Evolutionary conservation across 805 yeast species (phyloP).

Genomic region (Priceomyces medius): DNA sequence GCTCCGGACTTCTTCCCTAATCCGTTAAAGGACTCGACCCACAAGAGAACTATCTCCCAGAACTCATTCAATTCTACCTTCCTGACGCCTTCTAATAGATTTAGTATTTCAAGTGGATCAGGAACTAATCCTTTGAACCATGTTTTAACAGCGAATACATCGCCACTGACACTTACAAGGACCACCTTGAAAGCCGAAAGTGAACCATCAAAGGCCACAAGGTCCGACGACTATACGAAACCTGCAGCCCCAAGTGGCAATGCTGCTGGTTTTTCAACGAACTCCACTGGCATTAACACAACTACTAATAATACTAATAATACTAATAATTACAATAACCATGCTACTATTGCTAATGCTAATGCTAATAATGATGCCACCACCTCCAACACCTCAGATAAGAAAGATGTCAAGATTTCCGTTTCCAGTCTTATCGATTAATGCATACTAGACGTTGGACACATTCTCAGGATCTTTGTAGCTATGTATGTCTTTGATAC

Average conservation of each 20-base stretch:
- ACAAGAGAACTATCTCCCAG: slow-evolving; percentile 30
- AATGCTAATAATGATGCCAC: no score
- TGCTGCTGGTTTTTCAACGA: slow-evolving; percentile 7
- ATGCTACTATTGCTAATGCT: no score
- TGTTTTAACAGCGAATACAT: slow-evolving; percentile 11
- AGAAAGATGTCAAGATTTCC: slow-evolving; percentile 25
- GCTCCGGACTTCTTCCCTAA: slow-evolving; percentile 46
- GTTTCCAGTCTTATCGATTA: slow-evolving; percentile 35
- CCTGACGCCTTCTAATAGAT: slow-evolving; percentile 23
- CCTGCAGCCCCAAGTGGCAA: neutral
- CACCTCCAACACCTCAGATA: neutral
- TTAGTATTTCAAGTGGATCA: slow-evolving; percentile 20
- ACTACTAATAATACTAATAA: no score
- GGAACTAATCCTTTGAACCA: slow-evolving; percentile 9
- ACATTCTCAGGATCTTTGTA: neutral
- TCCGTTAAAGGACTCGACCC: slow-evolving; percentile 28
- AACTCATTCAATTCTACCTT: slow-evolving; percentile 31
- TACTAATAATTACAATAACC: no score
- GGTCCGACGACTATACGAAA: neutral
- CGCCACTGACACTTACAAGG: slow-evolving; percentile 5
- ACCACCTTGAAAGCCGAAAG: neutral
- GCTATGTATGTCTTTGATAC: neutral
- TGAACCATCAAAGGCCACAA: no score
- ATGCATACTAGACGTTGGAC: slow-evolving; percentile 4
- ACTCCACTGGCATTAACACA: no score